These are phyloP conservation scores for Camellia lanceoleosa DNA, from an alignment of 148 eudicot species.

Conservation along the genomic window DNA sequence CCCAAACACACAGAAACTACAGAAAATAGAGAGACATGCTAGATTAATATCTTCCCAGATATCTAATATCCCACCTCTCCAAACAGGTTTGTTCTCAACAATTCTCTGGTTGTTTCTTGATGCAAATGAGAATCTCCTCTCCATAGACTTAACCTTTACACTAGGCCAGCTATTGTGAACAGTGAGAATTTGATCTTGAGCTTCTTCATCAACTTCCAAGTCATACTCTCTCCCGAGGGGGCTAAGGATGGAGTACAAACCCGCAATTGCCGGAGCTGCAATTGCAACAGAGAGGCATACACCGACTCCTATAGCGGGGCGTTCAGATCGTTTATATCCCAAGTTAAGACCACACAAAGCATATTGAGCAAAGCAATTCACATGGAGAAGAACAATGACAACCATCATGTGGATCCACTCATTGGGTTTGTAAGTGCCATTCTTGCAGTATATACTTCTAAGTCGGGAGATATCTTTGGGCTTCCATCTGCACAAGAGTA, in stretches of 20 bases:
- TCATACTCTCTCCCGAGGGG: conserved; percentile 80
- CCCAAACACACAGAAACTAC: conserved; percentile 85
- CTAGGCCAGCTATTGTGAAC: conserved; percentile 21
- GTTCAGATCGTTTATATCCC: conserved; percentile 61
- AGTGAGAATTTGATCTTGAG: conserved; percentile 36
- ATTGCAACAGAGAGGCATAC: conserved; percentile 69
- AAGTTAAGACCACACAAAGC: conserved; percentile 58
- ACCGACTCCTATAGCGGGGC: conserved; percentile 76
- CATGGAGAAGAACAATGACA: conserved; percentile 41
- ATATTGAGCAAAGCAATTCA: conserved; percentile 66
- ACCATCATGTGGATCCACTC: conserved; percentile 76
- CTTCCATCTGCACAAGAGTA: conserved; percentile 65
- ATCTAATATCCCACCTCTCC: conserved; percentile 79
- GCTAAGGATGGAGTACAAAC: conserved; percentile 61
- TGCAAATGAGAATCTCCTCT: conserved; percentile 62
- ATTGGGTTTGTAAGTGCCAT: conserved; percentile 81
- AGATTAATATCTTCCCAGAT: conserved; percentile 79
- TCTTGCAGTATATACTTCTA: conserved; percentile 69
- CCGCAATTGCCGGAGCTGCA: conserved; percentile 80
- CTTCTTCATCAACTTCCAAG: conserved; percentile 53
- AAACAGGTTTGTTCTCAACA: conserved; percentile 46
- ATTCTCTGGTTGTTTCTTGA: conserved; percentile 35
- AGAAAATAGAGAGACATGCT: conserved; percentile 69
- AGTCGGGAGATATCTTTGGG: conserved; percentile 55
- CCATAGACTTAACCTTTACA: conserved; percentile 28